Evolutionary conservation across 116 monocot genomes (phyloP).

Genomic region (Papilionanthe hybrid): DNA sequence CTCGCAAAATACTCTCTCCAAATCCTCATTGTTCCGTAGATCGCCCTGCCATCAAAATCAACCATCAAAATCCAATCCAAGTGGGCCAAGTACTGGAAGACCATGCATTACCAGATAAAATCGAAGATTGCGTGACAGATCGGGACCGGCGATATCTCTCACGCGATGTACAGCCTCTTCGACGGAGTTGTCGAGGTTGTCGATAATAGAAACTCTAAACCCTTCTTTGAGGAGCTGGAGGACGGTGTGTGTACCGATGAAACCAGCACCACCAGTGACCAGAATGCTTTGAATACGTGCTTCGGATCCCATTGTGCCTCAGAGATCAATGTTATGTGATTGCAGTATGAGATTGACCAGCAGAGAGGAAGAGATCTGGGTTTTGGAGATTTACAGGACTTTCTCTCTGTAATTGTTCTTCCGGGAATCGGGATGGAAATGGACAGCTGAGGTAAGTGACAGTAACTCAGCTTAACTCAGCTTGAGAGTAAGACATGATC

Average conservation of each 20-base stretch:
- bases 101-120: slow-evolving; percentile 11
- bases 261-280: slow-evolving; percentile 80
- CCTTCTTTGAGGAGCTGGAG: slow-evolving; percentile 69
- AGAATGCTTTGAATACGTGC: slow-evolving; percentile 25
- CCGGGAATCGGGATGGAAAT: background rate
- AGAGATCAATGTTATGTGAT: background rate
- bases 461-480: no score
- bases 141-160: slow-evolving; percentile 52
- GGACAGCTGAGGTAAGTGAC: no score
- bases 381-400: background rate
- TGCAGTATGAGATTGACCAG: background rate
- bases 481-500: no score
- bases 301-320: background rate
- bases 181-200: slow-evolving; percentile 72
- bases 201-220: slow-evolving; percentile 48
- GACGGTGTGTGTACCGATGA: slow-evolving; percentile 80
- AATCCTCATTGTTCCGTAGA: slow-evolving; percentile 54
- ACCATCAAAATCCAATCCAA: background rate
- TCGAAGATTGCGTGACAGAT: slow-evolving; percentile 39
- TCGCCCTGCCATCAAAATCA: slow-evolving; percentile 47
- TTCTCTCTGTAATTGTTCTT: background rate
- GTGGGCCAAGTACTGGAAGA: slow-evolving; percentile 22
- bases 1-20: slow-evolving; percentile 65
- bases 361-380: background rate
- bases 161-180: slow-evolving; percentile 59